phyloP scores from a whole-genome alignment of 2,329 filamentous ascomycete species.

The Coniochaeta prunicola region DNA sequence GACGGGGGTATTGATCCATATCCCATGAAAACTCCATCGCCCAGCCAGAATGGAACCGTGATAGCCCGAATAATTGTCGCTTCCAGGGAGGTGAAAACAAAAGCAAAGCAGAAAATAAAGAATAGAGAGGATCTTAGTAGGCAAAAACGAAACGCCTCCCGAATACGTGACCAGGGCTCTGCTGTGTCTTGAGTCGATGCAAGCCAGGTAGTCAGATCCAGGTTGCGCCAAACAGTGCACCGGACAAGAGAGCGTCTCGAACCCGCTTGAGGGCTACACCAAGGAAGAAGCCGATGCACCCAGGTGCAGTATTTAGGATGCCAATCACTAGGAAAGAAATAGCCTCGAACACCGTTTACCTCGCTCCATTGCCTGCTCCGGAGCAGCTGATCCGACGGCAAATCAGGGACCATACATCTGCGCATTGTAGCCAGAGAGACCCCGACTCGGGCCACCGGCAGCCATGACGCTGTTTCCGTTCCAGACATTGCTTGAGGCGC shows the following conservation, averaged over 20 bases:
- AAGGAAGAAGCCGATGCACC: not conserved
- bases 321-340: not conserved
- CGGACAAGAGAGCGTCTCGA: not conserved
- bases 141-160: not conserved
- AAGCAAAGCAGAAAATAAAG: not conserved
- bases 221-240: not conserved
- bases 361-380: not conserved
- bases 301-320: not conserved
- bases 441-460: conserved; percentile 5
- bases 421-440: not conserved
- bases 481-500: conserved; percentile 12
- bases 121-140: not conserved
- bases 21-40: not conserved
- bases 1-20: not conserved
- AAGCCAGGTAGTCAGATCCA: not conserved
- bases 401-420: not conserved
- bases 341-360: not conserved
- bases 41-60: not conserved
- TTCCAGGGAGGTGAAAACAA: not conserved
- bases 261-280: not conserved
- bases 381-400: not conserved
- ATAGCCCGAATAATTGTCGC: not conserved
- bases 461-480: conserved; percentile 10
- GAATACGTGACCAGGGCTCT: not conserved
- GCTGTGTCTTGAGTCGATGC: not conserved